Conservation (phyloP, 176 grass and related monocot genomes). For the Poa annua region DNA sequence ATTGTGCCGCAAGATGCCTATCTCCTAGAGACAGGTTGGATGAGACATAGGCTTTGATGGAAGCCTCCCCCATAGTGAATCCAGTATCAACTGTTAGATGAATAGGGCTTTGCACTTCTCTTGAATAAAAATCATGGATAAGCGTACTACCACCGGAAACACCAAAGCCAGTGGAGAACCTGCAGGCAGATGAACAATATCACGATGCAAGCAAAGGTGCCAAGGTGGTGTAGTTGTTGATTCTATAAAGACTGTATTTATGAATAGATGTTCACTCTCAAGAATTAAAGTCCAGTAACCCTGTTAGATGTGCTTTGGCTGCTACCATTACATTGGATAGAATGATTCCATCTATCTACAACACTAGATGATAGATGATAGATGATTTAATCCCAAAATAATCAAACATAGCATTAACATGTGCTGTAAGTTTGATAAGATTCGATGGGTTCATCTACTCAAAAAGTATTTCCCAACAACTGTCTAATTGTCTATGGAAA, state of each 20-base stretch:
- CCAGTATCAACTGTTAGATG: slow-evolving; percentile 91
- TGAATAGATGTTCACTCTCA: neutral
- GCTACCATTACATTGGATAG: neutral
- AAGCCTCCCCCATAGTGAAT: slow-evolving; percentile 82
- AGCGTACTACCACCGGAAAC: slow-evolving; percentile 85
- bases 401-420: neutral
- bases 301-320: neutral
- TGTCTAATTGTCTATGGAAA: neutral
- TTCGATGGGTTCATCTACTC: neutral
- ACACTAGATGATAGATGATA: neutral
- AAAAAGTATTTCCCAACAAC: neutral
- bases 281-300: neutral
- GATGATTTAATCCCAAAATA: neutral
- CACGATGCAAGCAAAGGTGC: neutral
- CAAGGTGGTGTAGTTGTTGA: neutral
- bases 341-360: neutral
- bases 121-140: slow-evolving; percentile 94
- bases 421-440: neutral
- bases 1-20: slow-evolving; percentile 78
- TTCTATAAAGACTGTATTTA: neutral
- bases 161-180: slow-evolving; percentile 96
- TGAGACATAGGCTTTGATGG: slow-evolving; percentile 86
- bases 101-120: slow-evolving; percentile 75
- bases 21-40: slow-evolving; percentile 78
- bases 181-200: slow-evolving; percentile 36